Evolutionary conservation across 2,329 filamentous ascomycete species (phyloP), one percentile per base, ranked within the genome.

Genomic region (Aspergillus luchuensis): DNA sequence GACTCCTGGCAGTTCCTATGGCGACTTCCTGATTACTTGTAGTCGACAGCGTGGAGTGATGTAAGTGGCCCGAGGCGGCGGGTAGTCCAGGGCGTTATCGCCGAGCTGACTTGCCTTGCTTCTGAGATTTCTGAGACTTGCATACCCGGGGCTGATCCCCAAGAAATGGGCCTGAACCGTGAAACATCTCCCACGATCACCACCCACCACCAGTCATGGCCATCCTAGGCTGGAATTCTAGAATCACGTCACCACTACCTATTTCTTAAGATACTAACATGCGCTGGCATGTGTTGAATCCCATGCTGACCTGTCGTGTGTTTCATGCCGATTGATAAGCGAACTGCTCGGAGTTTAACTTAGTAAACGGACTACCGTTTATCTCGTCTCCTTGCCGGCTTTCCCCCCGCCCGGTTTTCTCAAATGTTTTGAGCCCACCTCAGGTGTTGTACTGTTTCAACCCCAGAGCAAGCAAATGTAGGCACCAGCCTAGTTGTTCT

Each of bases 321-420:
- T 49, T n/a, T 30, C 38, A 55, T 25, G 23, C 19, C 43, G 53
- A 56, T 56, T 47, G 53, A 56, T 56, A 56, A 56, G 53, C 53
- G 33, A 30, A n/a, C 21, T 21, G 10, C 17, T 36, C 33, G 33
- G 33, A 36, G 33, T 36, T 36, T 36, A 36, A 36, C 11, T 13
- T 13, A 36, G 11, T 13, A 30, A 30, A 30, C 28, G 33, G 33
- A 36, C 10, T 36, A 13, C 11, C 33, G 2, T 50, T 50, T 33
- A 50, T 50, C 47, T 50, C 2, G 25, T 28, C 25, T 30, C 25
- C 25, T 28, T 28, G 28, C 25, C 47, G 25, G 47, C 47, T n/a
- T 17, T 50, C 25, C 47, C 47, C 47, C 47, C 33, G 33, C 33
- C 5, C 33, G 33, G 11, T 36, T 50, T 36, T 50, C 28, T 7